A percentile compares a stretch with the other conserved stretches of the same genome.
Conservation (phyloP, 768 basidiomycete genomes). For the Suillus decipiens region DNA sequence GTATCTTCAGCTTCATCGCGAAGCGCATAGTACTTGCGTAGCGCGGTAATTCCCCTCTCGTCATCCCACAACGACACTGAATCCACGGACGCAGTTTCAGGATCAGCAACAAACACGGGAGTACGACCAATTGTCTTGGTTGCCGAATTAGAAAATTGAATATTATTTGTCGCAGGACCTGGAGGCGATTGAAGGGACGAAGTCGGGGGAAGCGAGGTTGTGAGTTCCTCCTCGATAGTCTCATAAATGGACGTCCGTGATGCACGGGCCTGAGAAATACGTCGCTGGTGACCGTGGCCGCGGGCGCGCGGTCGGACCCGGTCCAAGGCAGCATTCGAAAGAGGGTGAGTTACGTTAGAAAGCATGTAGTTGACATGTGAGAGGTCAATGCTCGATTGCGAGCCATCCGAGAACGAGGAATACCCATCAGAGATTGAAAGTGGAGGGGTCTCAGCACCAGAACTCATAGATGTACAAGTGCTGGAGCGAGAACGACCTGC, state of each 20-base stretch:
- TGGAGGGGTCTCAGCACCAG: conserved; percentile 71
- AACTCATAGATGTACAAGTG: conserved; percentile 61
- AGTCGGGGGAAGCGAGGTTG: conserved; percentile 31
- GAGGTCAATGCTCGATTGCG: conserved; percentile 77
- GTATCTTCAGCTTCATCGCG: conserved; percentile 67
- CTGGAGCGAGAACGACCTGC: conserved; percentile 62
- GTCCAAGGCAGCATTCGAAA: conserved; percentile 43
- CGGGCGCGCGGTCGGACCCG: conserved; percentile 45
- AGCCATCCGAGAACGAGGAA: conserved; percentile 65
- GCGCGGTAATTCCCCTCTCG: conserved; percentile 61
- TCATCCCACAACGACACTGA: conserved; percentile 61
- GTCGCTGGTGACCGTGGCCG: conserved; percentile 70
- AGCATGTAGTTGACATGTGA: conserved; percentile 59
- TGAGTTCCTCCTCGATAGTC: conserved; percentile 74
- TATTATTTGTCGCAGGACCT: conserved; percentile 34
- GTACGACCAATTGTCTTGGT: conserved; percentile 33
- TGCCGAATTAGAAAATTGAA: conserved; percentile 11
- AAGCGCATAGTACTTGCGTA: conserved; percentile 70
- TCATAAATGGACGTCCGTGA: conserved; percentile 75
- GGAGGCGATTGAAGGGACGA: conserved; percentile 24
- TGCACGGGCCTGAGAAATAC: conserved; percentile 62
- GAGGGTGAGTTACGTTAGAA: conserved; percentile 54
- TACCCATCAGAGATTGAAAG: conserved; percentile 69
- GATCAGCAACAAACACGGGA: conserved; percentile 57
- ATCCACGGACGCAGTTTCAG: conserved; percentile 51